Percentiles rank a stretch among this genome's conserved stretches.
Conservation (phyloP, 2,329 filamentous ascomycete species). For the Davidsoniella eucalypti region DNA sequence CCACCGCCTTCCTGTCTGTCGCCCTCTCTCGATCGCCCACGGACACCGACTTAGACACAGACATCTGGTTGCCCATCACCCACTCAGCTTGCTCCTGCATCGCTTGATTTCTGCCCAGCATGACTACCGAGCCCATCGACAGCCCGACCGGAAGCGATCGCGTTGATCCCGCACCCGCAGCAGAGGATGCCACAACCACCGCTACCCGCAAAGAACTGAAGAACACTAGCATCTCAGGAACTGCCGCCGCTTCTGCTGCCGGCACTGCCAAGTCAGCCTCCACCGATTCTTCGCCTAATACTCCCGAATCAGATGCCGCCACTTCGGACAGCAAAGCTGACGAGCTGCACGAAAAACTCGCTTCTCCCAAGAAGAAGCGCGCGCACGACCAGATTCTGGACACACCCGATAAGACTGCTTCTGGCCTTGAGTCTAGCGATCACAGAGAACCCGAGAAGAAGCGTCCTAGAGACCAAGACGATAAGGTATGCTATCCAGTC, state of each 20-base stretch:
- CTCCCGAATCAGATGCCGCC: slow-evolving; percentile 22
- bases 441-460: slow-evolving; percentile 47
- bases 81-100: neutral
- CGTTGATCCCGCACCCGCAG: slow-evolving; percentile 16
- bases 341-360: slow-evolving; percentile 30
- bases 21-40: neutral
- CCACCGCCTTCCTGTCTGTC: neutral
- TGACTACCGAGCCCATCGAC: slow-evolving; percentile 29
- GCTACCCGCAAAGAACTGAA: slow-evolving; percentile 47
- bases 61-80: neutral
- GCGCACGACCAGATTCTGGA: slow-evolving; percentile 42
- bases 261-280: slow-evolving; percentile 15
- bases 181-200: slow-evolving; percentile 46
- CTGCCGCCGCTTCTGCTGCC: slow-evolving; percentile 21
- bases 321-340: slow-evolving; percentile 22
- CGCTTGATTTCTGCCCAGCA: slow-evolving; percentile 16
- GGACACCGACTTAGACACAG: neutral
- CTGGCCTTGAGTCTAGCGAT: slow-evolving; percentile 24
- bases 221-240: slow-evolving; percentile 41
- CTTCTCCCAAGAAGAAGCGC: slow-evolving; percentile 51
- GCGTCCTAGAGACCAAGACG: slow-evolving; percentile 36
- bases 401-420: slow-evolving; percentile 23
- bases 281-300: slow-evolving; percentile 17
- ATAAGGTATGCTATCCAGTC: slow-evolving; percentile 17
- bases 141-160: slow-evolving; percentile 21